Percentiles rank a stretch among this genome's conserved stretches.
phyloP scores from a whole-genome alignment of 2,329 filamentous ascomycete genomes.

The Septoria linicola region DNA sequence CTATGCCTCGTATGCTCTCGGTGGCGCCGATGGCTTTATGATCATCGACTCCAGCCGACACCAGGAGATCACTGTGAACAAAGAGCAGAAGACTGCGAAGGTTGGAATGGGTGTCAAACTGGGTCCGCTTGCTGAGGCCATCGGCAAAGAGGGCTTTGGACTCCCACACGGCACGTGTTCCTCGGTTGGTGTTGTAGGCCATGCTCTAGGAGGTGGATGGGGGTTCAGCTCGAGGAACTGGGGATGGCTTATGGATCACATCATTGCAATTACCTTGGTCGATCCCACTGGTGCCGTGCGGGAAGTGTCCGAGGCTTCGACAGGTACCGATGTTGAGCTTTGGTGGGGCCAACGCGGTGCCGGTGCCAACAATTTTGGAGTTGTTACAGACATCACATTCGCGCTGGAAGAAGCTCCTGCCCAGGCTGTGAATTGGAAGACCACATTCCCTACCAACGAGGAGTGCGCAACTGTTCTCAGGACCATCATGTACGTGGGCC shows the following conservation, averaged over 20 bases:
- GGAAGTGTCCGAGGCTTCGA: background rate
- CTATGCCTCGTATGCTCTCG: conserved; percentile 24
- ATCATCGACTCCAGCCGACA: conserved; percentile 17
- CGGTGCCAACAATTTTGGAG: conserved; percentile 24
- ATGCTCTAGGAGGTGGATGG: conserved; percentile 23
- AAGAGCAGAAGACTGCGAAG: conserved; percentile 9
- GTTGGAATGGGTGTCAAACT: conserved; percentile 16
- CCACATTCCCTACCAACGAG: conserved; percentile 15
- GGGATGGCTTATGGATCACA: conserved; percentile 24
- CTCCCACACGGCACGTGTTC: conserved; percentile 24
- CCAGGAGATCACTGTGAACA: conserved; percentile 12
- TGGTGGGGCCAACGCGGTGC: conserved; percentile 25
- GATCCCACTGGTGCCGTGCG: conserved; percentile 15
- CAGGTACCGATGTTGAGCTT: conserved; percentile 14
- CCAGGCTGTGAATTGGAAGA: conserved; percentile 19
- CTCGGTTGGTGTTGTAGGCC: conserved; percentile 17
- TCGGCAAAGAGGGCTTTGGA: conserved; percentile 16
- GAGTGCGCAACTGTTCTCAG: conserved; percentile 20
- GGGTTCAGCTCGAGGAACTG: conserved; percentile 19
- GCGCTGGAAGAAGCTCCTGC: conserved; percentile 11
- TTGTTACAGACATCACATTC: conserved; percentile 17
- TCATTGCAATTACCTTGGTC: conserved; percentile 15
- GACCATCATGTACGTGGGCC: conserved; percentile 16
- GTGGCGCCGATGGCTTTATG: conserved; percentile 23
- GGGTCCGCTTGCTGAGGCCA: conserved; percentile 14